phyloP scores from a whole-genome alignment of 345 rosid species.

The Salix viminalis region DNA sequence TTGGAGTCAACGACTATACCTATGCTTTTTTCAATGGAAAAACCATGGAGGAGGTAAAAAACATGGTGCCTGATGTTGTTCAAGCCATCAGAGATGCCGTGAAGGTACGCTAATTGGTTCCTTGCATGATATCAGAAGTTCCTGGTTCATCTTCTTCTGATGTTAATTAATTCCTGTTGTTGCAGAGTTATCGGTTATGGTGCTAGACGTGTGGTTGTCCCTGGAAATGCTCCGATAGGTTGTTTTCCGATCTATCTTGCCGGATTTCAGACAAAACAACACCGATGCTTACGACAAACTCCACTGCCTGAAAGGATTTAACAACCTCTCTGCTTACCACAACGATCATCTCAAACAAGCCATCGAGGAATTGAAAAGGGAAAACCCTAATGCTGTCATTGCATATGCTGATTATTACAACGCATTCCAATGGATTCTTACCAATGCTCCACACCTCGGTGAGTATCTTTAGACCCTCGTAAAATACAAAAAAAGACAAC shows the following conservation, averaged over 20 bases:
- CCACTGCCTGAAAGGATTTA: slow-evolving; percentile 1
- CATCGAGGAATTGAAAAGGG: background rate
- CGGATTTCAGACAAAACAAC: background rate
- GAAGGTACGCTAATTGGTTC: background rate
- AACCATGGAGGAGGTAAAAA: background rate
- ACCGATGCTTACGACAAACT: background rate
- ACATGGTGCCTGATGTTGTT: slow-evolving; percentile 4
- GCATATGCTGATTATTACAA: background rate
- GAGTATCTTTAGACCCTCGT: background rate
- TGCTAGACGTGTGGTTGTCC: background rate
- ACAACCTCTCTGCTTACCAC: background rate
- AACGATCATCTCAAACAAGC: background rate
- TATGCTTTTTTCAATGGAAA: background rate
- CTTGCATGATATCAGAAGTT: background rate
- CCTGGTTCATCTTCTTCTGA: no score
- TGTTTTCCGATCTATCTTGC: background rate
- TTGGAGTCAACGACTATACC: background rate
- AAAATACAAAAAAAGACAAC: no score
- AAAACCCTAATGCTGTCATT: background rate
- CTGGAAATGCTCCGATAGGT: background rate
- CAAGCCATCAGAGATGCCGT: background rate
- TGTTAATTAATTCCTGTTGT: background rate
- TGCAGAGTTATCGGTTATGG: background rate
- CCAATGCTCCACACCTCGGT: background rate
- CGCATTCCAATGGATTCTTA: background rate